Evolutionary conservation across 176 grass and related monocot species (phyloP), one percentile per base, ranked within the genome.

Genomic region (Avena eriantha): DNA sequence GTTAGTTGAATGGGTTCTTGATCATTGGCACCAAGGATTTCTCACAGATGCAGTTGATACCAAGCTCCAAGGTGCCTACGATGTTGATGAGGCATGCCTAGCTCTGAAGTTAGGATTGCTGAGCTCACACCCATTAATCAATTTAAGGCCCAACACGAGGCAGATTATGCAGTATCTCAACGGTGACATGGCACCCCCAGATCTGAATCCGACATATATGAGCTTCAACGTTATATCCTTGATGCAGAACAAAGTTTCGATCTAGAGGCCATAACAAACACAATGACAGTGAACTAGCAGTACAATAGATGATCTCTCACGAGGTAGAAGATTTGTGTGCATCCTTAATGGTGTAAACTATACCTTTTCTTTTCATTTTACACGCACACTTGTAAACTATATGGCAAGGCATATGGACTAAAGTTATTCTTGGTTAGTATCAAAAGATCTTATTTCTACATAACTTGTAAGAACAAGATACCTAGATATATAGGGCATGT

Each of bases 41-140:
- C 51, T 78, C 76, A 78, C 11, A n/a, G 53, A 78, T 57, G 33
- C 76, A 22, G 53, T 78, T 18, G 76, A 78, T 78, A 15, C 31
- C 10, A 78, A 58, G 76, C 82, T 84, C 82, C 82, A 57, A 59
- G 76, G 76, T 7, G 54, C 18, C 6, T 78, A 78, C 51, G 14
- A 78, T 41, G 33, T 16, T 59, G 76, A 78, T 23, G 76, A 78
- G 54, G 76, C 33, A 78, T 59, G 45, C 47, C 73, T 76, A 10
- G 47, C 47, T 29, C 73, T 76, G 0, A 76, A 76, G 73, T 53
- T 76, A 76, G 73, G 73, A 49, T 76, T 76, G 47, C 45, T 76
- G 12, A 22, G 73, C 47, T 76, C 73, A 53, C 73, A 76, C 47
- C 73, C 73, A 51, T 53, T 76, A 1, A 50, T 51, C 73, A 76